These are phyloP conservation scores for Fraxinus platypoda DNA, from an alignment of 305 asterid species.

Conservation along the genomic window DNA sequence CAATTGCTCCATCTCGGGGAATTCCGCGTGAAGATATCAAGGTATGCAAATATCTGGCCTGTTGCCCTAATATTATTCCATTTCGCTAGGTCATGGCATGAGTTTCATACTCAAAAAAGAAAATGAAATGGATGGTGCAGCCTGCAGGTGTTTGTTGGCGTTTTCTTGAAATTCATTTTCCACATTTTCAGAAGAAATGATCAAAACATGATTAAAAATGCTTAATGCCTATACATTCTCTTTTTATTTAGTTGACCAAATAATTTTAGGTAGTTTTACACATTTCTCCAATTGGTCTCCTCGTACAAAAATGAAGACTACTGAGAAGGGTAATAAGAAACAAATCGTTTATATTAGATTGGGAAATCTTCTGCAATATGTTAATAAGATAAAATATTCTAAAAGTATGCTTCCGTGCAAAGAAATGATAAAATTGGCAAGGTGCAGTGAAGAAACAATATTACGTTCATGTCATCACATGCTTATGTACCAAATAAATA, in stretches of 20 bases:
- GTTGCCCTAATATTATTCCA: slow-evolving; percentile 3
- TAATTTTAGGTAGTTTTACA: neutral
- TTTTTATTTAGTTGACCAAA: neutral
- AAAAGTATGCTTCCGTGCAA: neutral
- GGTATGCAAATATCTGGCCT: slow-evolving; percentile 36
- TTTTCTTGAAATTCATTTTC: neutral
- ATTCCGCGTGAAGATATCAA: slow-evolving; percentile 86
- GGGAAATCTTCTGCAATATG: neutral
- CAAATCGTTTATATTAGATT: neutral
- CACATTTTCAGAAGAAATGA: neutral
- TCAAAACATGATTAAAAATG: neutral
- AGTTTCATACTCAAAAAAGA: neutral
- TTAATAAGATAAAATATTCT: neutral
- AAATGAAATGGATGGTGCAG: neutral
- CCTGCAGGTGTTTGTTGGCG: slow-evolving; percentile 3
- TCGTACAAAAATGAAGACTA: neutral
- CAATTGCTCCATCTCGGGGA: slow-evolving; percentile 94
- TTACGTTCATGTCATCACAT: neutral
- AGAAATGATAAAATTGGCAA: neutral
- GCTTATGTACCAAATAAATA: neutral
- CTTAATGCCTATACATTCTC: neutral
- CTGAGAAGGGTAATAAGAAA: neutral
- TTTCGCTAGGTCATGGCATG: neutral
- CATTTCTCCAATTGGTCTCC: neutral
- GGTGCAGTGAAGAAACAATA: neutral